A percentile compares a stretch with the other conserved stretches of the same genome.
These are phyloP conservation scores for Diaporthe citrichinensis DNA, from an alignment of 2,329 filamentous ascomycete species.

Conservation along the genomic window DNA sequence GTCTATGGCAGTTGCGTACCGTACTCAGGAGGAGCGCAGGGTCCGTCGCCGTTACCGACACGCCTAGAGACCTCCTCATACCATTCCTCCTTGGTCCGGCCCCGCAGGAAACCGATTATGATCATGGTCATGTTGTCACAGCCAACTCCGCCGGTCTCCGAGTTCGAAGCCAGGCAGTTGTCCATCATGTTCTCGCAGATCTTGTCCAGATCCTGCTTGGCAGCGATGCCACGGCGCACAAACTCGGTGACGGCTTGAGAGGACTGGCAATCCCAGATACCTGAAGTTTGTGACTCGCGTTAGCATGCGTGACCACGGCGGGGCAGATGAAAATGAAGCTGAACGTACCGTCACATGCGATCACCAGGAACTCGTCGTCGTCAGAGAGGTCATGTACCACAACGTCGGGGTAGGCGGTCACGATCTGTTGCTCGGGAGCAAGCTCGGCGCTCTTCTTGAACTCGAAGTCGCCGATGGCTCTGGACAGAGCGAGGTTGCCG, in stretches of 20 bases:
- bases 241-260: conserved; percentile 98
- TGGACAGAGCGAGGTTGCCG: conserved; percentile 95
- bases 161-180: conserved; percentile 98
- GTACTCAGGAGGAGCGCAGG: conserved; percentile 99
- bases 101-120: conserved; percentile 88
- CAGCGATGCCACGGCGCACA: conserved; percentile 94
- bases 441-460: conserved; percentile 99
- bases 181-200: conserved; percentile 99
- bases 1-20: conserved; percentile 76
- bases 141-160: conserved; percentile 96
- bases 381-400: conserved; percentile 90
- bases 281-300: conserved; percentile 62
- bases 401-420: conserved; percentile 96
- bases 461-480: conserved; percentile 98
- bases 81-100: conserved; percentile 97
- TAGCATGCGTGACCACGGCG: background rate
- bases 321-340: background rate
- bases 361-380: conserved; percentile 95
- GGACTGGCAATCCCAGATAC: conserved; percentile 99
- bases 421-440: conserved; percentile 97
- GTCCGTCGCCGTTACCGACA: conserved; percentile 96
- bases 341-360: conserved; percentile 88
- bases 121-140: conserved; percentile 99
- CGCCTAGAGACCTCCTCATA: conserved; percentile 95
- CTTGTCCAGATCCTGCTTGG: conserved; percentile 92